phyloP scores from a whole-genome alignment of 306 rosid species.

The Malus sieversii region DNA sequence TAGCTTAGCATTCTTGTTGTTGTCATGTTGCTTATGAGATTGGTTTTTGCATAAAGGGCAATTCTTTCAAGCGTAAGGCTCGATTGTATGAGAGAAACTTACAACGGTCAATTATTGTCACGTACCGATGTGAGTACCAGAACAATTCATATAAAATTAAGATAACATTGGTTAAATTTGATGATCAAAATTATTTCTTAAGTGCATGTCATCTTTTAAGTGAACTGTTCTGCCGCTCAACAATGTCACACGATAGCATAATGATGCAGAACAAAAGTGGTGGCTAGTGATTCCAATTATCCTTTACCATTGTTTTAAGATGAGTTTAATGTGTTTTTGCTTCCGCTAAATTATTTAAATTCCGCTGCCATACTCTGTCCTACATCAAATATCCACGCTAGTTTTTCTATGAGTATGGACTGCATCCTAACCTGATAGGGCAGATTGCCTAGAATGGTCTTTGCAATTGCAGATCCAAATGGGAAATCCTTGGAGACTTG shows the following conservation, averaged over 20 bases:
- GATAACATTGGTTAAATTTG: no score
- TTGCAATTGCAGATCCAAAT: slow-evolving; percentile 85
- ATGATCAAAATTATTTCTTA: no score
- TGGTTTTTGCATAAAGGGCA: not conserved
- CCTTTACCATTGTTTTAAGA: no score
- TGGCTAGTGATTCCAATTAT: no score
- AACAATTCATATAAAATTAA: not conserved
- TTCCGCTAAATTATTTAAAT: no score
- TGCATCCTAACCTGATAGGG: slow-evolving; percentile 59
- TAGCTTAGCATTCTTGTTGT: no score
- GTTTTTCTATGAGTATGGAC: not conserved
- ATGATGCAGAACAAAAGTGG: no score
- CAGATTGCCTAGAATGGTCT: slow-evolving; percentile 64
- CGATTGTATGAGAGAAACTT: not conserved
- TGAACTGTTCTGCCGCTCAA: not conserved
- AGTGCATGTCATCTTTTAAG: no score
- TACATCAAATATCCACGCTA: not conserved
- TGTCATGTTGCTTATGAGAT: not conserved
- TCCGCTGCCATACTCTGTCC: no score
- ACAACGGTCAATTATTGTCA: no score
- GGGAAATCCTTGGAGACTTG: slow-evolving; percentile 77
- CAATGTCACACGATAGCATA: not conserved
- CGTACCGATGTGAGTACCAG: no score
- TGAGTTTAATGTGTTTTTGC: no score
- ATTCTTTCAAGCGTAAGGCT: not conserved